phyloP scores from a whole-genome alignment of 176 grass and related monocot genomes.

The Areca catechu region DNA sequence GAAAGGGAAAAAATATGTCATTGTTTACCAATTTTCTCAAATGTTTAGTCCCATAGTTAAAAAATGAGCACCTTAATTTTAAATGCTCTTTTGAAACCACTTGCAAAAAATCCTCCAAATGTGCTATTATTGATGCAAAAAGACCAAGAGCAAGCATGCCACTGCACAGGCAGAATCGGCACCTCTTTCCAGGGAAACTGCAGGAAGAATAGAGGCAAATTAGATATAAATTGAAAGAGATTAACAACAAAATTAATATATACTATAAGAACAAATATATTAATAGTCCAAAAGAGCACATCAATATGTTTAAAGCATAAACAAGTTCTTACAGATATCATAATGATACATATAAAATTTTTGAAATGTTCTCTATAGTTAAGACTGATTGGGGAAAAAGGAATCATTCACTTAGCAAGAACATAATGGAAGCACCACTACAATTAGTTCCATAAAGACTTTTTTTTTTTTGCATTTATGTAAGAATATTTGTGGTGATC shows the following conservation, averaged over 20 bases:
- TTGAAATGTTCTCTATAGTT: too few species aligned
- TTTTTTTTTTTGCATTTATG: too few species aligned
- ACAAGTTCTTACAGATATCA: too few species aligned
- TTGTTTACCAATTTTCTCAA: background rate
- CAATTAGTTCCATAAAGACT: too few species aligned
- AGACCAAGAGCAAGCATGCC: constrained; percentile 97
- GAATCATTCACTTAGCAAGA: too few species aligned
- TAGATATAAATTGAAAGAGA: background rate
- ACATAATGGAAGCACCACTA: too few species aligned
- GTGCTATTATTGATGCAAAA: constrained; percentile 99
- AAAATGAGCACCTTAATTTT: constrained; percentile 72
- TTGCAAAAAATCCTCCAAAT: constrained; percentile 99
- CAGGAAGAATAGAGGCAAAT: constrained; percentile 25
- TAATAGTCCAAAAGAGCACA: background rate
- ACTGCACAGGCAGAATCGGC: constrained; percentile 78
- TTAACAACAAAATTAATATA: background rate
- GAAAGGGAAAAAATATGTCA: constrained; percentile 4
- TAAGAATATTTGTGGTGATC: too few species aligned
- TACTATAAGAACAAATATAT: background rate
- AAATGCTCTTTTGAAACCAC: constrained; percentile 95
- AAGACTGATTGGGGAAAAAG: too few species aligned
- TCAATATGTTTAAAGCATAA: background rate
- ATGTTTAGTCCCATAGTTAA: too few species aligned
- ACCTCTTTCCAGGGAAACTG: constrained; percentile 91
- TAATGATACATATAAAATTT: too few species aligned